Evolutionary conservation across 129 eudicot genomes (phyloP).

Genomic region (Oenanthe sinensis): DNA sequence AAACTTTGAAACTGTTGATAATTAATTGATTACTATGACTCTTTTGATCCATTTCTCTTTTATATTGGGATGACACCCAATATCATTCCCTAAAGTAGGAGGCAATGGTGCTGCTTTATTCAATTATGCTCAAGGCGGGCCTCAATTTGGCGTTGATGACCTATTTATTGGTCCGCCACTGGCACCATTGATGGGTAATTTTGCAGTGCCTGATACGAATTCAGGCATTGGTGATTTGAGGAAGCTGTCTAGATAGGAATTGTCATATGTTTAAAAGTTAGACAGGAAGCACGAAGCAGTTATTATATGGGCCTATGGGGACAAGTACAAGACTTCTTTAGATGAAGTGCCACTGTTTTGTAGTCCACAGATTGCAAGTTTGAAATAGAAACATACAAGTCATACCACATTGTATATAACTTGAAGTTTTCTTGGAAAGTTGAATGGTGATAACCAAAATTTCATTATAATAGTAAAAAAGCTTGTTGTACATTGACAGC

Average conservation of each 20-base stretch:
- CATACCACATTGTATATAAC: not conserved
- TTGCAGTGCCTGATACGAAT: slow-evolving; percentile 75
- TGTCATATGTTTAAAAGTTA: slow-evolving; percentile 68
- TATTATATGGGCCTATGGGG: slow-evolving; percentile 54
- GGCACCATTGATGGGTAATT: slow-evolving; percentile 83
- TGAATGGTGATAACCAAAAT: not conserved
- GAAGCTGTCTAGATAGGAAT: slow-evolving; percentile 69
- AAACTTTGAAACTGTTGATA: not conserved
- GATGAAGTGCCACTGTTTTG: slow-evolving; percentile 71
- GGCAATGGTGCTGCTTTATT: not conserved
- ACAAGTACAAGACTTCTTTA: slow-evolving; percentile 45
- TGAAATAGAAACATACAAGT: slow-evolving; percentile 31
- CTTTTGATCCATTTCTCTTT: not conserved
- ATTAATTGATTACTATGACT: not conserved
- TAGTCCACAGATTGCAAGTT: slow-evolving; percentile 66
- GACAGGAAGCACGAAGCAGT: slow-evolving; percentile 84
- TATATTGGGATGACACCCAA: not conserved
- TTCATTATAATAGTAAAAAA: slow-evolving; percentile 6
- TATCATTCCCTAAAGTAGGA: not conserved
- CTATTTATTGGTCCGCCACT: slow-evolving; percentile 83
- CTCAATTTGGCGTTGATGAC: slow-evolving; percentile 81
- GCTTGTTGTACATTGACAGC: slow-evolving; percentile 18
- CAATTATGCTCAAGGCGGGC: slow-evolving; percentile 24
- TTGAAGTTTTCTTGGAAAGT: not conserved
- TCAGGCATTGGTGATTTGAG: slow-evolving; percentile 73